Evolutionary conservation across 164 flowering plant genomes (phyloP), one percentile per base, ranked within the genome.

Genomic region (Macadamia tetraphylla): DNA sequence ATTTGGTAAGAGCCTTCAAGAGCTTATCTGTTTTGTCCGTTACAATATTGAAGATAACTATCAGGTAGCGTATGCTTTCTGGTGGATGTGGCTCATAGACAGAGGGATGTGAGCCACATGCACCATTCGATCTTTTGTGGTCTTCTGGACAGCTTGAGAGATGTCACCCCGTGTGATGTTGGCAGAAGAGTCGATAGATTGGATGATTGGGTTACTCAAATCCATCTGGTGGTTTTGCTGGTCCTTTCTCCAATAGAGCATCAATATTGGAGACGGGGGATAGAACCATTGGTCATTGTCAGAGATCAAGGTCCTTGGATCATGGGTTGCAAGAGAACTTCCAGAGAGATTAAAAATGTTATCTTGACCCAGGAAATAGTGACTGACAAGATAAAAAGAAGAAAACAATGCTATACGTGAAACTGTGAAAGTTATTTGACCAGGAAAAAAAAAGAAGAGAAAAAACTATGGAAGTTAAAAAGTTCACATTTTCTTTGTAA

Each of bases 1-100:
- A 94, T 78, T 81, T 94, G 98, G 98, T 94, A 46, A 46, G 51
- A 3, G 1, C 51, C 9, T 3, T 46, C 51, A 61, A 85, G 85
- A 62, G 62, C 67, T 43, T 40, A 42, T 35, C 9, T 44, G 6
- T 65, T 29, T 30, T 29, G 5, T 35, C 40, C 13, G 13, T 53
- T 53, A 14, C 17, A 49, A n/a, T 1, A 53, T 46, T 8, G 9
- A 46, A 46, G 51, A 46, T 46, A 46, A 46, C 7, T 11, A 46
- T 46, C 51, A 46, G 17, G 15, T 53, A 53, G 57, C n/a, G 14
- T 17, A 14, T 53, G 17, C 11, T 10, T 49, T 2, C 18, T 53
- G 17, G 15, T 53, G 57, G 4, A 46, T 53, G 17, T 53, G n/a
- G 17, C 57, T 14, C 57, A 53, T 14, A 14, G 13, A 17, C 4